Evolutionary conservation across 2,329 filamentous ascomycete species (phyloP), one percentile per base, ranked within the genome.

Genomic region (Ophiostoma populinum): DNA sequence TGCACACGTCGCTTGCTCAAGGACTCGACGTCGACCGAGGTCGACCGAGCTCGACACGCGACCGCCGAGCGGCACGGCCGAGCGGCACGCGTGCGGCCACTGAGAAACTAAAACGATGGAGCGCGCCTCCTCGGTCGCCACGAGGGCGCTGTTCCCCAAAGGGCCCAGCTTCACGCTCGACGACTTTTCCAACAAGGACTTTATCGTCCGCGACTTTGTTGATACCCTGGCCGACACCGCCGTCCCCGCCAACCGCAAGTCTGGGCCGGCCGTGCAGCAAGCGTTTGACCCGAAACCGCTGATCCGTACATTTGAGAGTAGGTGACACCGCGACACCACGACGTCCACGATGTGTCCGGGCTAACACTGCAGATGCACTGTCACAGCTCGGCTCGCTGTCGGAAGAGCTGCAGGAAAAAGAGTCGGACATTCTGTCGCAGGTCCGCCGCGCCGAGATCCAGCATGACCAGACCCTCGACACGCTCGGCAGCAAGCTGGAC

Each of bases 151-250:
- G 51, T 87, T 81, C 52, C 77, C 79, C 38, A 74, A 73, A 54
- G 80, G 77, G 25, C 81, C 82, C 41, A 78, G 68, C 54, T 94
- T 94, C 60, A 82, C 75, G 8, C 66, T 95, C 41, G 82, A 93
- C 29, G 85, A 86, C 58, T 83, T 86, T 56, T 81, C 81, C 38
- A 80, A 67, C 53, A 80, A 80, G 49, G 90, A 95, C 58, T 98
- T 95, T 51, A 94, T 95, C 43, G 87, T 95, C 45, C 85, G 92
- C 50, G 90, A 98, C 59, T 98, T 98, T 53, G 77, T 98, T 47
- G 92, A 98, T 54, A 73, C 77, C 34, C 74, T 98, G 39, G 90
- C 87, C 34, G 86, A 95, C 43, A 80, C 67, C 46, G 80, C 83
- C 16, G 70, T 83, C 24, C 76, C 81, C n/a, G 63, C 67, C 16